Conservation (phyloP, 768 basidiomycete genomes). For the Crassisporium funariophilum region DNA sequence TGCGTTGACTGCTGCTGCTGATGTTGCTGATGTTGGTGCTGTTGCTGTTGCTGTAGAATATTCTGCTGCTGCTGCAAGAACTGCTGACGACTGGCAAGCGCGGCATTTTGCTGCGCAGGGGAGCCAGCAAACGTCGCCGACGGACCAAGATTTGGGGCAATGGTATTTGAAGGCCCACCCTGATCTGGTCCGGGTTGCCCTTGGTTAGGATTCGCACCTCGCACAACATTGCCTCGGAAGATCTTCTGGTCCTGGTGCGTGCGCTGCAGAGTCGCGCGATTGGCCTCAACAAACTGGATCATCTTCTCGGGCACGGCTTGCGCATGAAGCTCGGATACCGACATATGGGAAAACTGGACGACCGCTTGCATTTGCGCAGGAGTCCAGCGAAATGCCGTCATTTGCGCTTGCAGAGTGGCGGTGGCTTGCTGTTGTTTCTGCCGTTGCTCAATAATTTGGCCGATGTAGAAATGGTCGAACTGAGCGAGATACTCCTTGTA, state of each 20-base stretch:
- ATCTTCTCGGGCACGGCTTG: slow-evolving; percentile 49
- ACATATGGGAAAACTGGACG: slow-evolving; percentile 47
- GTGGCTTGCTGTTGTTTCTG: not conserved
- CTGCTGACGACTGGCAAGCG: not conserved
- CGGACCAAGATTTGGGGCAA: slow-evolving; percentile 2
- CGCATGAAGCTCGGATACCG: slow-evolving; percentile 53
- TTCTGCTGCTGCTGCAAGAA: slow-evolving; percentile 7
- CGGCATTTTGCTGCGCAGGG: slow-evolving; percentile 6
- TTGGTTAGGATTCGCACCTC: slow-evolving; percentile 13
- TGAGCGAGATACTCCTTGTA: slow-evolving; percentile 58
- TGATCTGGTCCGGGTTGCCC: slow-evolving; percentile 5
- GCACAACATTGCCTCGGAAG: slow-evolving; percentile 36
- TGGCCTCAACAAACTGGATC: slow-evolving; percentile 57
- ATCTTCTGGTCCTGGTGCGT: slow-evolving; percentile 37
- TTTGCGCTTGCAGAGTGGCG: slow-evolving; percentile 9
- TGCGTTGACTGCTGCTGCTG: slow-evolving; percentile 15
- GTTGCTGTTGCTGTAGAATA: slow-evolving; percentile 9
- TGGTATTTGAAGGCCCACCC: slow-evolving; percentile 1
- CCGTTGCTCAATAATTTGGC: slow-evolving; percentile 35
- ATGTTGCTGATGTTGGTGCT: slow-evolving; percentile 10
- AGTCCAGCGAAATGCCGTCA: slow-evolving; percentile 10
- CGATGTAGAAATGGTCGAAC: slow-evolving; percentile 60
- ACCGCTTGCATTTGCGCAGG: slow-evolving; percentile 45
- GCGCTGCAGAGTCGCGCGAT: slow-evolving; percentile 52
- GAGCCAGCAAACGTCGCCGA: slow-evolving; percentile 7